These are phyloP conservation scores for Paramicrosporidium saccamoebae DNA, from an alignment of 371 early-diverging fungal species.

Conservation along the genomic window DNA sequence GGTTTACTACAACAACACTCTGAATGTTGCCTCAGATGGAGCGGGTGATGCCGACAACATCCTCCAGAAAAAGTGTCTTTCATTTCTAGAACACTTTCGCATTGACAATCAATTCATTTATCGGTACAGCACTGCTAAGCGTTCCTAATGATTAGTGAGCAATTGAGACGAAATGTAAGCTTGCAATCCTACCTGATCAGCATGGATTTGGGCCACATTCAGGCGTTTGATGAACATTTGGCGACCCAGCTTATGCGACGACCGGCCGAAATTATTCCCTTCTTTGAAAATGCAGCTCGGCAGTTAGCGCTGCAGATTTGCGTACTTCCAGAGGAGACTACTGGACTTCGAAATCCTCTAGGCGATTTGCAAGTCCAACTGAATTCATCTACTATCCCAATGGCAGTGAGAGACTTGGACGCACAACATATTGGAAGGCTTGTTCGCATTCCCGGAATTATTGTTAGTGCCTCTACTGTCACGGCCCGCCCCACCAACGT, in stretches of 20 bases:
- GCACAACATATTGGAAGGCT: slow-evolving; percentile 66
- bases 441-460: slow-evolving; percentile 81
- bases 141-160: slow-evolving; percentile 20
- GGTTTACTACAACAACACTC: slow-evolving; percentile 24
- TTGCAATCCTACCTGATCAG: slow-evolving; percentile 34
- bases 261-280: slow-evolving; percentile 43
- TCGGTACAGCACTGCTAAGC: slow-evolving; percentile 4
- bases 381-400: slow-evolving; percentile 38
- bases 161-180: slow-evolving; percentile 42
- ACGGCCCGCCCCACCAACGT: slow-evolving; percentile 56
- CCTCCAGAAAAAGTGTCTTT: slow-evolving; percentile 16
- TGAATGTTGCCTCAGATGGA: slow-evolving; percentile 18
- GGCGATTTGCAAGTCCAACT: slow-evolving; percentile 69
- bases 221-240: slow-evolving; percentile 36
- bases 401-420: slow-evolving; percentile 30
- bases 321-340: slow-evolving; percentile 22
- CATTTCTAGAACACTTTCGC: slow-evolving; percentile 35
- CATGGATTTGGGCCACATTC: slow-evolving; percentile 48
- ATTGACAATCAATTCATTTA: slow-evolving; percentile 34
- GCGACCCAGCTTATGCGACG: slow-evolving; percentile 30
- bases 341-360: too few relatives aligned
- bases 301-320: slow-evolving; percentile 23
- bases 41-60: slow-evolving; percentile 13
- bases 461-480: slow-evolving; percentile 74
- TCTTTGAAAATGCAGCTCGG: slow-evolving; percentile 58